Evolutionary conservation across 1,139 yeast species (phyloP).

Genomic region (Suhomyces bribrorum): DNA sequence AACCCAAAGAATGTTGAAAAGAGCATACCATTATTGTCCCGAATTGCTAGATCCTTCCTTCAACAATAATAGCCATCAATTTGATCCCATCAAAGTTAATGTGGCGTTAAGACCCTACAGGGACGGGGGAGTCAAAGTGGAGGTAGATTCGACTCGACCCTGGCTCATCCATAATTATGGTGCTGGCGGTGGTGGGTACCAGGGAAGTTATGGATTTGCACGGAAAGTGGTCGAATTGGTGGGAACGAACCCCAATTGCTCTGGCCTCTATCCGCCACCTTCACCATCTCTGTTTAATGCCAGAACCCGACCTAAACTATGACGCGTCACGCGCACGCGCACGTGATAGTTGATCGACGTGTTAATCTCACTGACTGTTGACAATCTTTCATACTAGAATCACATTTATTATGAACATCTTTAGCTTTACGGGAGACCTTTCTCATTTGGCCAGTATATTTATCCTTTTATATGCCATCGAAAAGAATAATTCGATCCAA

Average conservation of each 20-base stretch:
- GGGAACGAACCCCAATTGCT: background rate
- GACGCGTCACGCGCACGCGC: background rate
- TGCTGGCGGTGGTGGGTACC: conserved; percentile 50
- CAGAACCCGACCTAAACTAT: background rate
- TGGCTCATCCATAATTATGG: conserved; percentile 53
- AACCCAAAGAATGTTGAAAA: conserved; percentile 37
- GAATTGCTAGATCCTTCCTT: conserved; percentile 36
- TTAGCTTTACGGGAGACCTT: conserved; percentile 69
- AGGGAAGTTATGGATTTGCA: conserved; percentile 49
- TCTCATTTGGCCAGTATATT: conserved; percentile 82
- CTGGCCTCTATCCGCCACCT: background rate
- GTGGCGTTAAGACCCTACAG: conserved; percentile 54
- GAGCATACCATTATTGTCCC: conserved; percentile 48
- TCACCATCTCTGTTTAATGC: background rate
- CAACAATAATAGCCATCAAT: conserved; percentile 33
- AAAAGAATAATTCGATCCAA: conserved; percentile 61
- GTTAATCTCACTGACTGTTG: conserved; percentile 2
- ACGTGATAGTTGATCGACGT: conserved; percentile 7
- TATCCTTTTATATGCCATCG: conserved; percentile 72
- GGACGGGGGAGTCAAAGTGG: conserved; percentile 47
- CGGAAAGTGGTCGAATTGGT: conserved; percentile 25
- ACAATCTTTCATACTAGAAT: conserved; percentile 1
- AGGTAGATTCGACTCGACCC: conserved; percentile 29
- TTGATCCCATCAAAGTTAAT: conserved; percentile 40
- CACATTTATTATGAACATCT: conserved; percentile 43